phyloP scores from a whole-genome alignment of 2,329 filamentous ascomycete species.

The Apiospora aurea region DNA sequence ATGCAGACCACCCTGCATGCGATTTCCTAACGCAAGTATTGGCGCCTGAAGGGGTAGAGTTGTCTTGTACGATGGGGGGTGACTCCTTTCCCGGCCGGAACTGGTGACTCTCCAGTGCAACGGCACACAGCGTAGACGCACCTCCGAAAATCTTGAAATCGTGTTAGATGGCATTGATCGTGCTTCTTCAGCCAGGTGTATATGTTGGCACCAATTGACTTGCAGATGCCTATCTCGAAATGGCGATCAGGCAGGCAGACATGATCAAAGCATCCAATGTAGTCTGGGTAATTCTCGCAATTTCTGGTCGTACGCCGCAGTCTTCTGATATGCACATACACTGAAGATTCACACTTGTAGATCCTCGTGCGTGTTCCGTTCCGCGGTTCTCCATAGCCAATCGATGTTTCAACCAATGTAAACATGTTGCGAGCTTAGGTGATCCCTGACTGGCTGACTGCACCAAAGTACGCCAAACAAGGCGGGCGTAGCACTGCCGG shows the following conservation, averaged over 20 bases:
- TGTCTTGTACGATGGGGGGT: background rate
- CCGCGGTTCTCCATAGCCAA: background rate
- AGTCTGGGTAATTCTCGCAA: background rate
- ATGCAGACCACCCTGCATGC: background rate
- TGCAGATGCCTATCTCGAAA: background rate
- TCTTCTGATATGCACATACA: background rate
- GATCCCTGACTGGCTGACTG: background rate
- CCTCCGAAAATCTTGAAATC: background rate
- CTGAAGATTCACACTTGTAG: background rate
- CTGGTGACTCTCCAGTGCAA: slow-evolving; percentile 13
- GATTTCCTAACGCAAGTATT: background rate
- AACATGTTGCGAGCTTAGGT: slow-evolving; percentile 10
- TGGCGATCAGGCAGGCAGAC: slow-evolving; percentile 14
- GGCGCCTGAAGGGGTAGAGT: background rate
- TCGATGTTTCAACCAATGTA: background rate
- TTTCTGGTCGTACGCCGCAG: background rate
- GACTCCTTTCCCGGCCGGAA: background rate
- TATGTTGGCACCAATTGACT: slow-evolving; percentile 15
- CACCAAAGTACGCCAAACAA: background rate
- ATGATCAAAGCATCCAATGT: background rate
- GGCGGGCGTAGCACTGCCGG: slow-evolving; percentile 1
- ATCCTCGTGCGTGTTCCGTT: slow-evolving; percentile 6
- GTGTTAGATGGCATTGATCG: background rate
- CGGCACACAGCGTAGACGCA: slow-evolving; percentile 7
- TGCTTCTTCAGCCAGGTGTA: background rate